Base-by-base conservation (phyloP, 23 red algal species). In the Gracilaria vermiculophylla region DNA sequence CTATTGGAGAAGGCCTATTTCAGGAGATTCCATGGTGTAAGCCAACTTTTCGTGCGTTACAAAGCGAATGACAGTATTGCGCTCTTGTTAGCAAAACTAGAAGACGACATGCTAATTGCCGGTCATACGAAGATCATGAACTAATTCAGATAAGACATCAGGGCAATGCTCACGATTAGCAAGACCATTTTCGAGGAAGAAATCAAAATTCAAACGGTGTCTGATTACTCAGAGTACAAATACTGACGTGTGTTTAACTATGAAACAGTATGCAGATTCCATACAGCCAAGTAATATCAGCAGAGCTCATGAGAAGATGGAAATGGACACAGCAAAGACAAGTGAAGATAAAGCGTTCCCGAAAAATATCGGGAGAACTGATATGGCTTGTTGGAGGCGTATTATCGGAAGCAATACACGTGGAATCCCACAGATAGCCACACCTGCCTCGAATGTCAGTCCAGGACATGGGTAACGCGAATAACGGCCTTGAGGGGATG, bases 151-250 rank as follows among this genome's bases (percentile, higher is more conserved):
- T 19, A 61, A 3, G 51, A 41, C 2, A 61, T 82, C 3, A 1
- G 49, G 2, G 10, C 25, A 4, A 57, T 23, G 5, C 64, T 82
- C 0, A 48, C 14, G 10, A 21, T 65, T 3, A 82, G 78, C 28
- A 82, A 82, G 54, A 25, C 41, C 3, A 50, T 82, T 1, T n/a
- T 61, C 32, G 67, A 50, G 13, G 56, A 60, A 51, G 78, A 82
- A 39, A 42, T 82, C 5, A 65, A 48, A n/a, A 25, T 82, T 82
- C 37, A 82, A 82, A 34, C 53, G 53, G 0, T 82, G 78, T 6
- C 39, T 2, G 47, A 82, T 64, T 36, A 20, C 27, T 0, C 33
- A 61, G 52, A 36, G 35, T 0, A 34, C 62, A 13, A 19, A 64
- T 1, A 29, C 9, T 28, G 56, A 64, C 47, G 36, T 80, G 7